Evolutionary conservation across 2,329 filamentous ascomycete species (phyloP).

Genomic region (Epichloe scottii): DNA sequence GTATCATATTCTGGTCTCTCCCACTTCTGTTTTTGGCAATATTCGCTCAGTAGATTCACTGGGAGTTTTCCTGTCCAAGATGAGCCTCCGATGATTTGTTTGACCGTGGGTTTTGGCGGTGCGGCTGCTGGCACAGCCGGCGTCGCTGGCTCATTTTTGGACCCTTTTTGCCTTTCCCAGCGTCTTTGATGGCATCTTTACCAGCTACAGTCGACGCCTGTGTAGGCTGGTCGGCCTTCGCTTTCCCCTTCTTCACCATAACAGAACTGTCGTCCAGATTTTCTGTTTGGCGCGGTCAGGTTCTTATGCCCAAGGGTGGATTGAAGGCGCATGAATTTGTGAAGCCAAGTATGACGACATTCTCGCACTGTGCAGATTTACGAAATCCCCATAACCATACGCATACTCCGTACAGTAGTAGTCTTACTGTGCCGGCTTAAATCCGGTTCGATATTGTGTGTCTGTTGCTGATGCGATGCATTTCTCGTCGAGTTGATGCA

Average conservation of each 20-base stretch:
- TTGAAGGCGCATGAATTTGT: neutral
- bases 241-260: constrained; percentile 44
- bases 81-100: constrained; percentile 81
- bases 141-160: constrained; percentile 18
- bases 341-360: too few relatives aligned
- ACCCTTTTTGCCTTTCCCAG: constrained; percentile 29
- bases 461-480: neutral
- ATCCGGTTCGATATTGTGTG: neutral
- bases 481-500: neutral
- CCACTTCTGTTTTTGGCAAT: constrained; percentile 94
- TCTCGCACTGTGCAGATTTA: constrained; percentile 1
- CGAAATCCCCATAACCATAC: neutral
- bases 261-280: neutral
- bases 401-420: neutral
- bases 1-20: constrained; percentile 85
- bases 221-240: constrained; percentile 29
- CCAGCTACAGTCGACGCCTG: constrained; percentile 29
- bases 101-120: constrained; percentile 49
- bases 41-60: constrained; percentile 83
- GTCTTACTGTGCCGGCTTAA: neutral
- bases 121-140: constrained; percentile 24
- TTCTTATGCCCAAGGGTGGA: neutral
- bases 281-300: neutral
- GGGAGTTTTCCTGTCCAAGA: constrained; percentile 98
- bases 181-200: constrained; percentile 45